Percentiles rank a stretch among this genome's conserved stretches.
Evolutionary conservation across 78 protist species (phyloP).

Genomic region (slime mould (Dictyostelium discoideum)): DNA sequence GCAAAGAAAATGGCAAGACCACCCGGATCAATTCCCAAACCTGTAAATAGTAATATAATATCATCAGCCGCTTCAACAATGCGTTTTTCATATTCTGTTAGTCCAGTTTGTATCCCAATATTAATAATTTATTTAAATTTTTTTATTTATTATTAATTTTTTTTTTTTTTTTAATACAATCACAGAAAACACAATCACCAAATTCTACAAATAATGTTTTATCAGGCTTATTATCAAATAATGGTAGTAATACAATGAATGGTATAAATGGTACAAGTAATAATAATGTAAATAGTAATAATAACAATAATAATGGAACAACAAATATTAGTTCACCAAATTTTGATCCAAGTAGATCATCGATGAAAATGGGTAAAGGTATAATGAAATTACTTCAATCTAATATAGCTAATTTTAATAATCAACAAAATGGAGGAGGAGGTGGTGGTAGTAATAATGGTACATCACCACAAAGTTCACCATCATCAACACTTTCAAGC

Average conservation of each 20-base stretch:
- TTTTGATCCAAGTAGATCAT: constrained; percentile 10
- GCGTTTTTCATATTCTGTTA: constrained; percentile 69
- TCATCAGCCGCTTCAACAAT: constrained; percentile 69
- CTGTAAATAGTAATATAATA: neutral
- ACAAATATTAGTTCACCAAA: neutral
- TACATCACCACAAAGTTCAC: neutral
- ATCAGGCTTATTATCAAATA: constrained; percentile 32
- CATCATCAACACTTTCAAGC: neutral
- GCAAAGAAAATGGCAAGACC: constrained; percentile 35
- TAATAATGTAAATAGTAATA: neutral
- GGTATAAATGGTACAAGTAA: neutral
- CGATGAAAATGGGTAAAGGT: constrained; percentile 57
- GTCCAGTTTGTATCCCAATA: constrained; percentile 21
- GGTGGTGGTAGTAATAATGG: neutral
- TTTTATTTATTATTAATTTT: neutral
- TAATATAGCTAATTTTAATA: neutral
- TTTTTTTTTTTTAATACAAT: neutral
- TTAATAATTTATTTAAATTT: neutral
- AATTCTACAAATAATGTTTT: constrained; percentile 44
- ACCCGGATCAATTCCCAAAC: constrained; percentile 1
- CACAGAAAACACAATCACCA: constrained; percentile 57
- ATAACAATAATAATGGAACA: constrained; percentile 2
- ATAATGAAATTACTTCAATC: constrained; percentile 51
- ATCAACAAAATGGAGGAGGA: neutral
- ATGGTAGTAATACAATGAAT: neutral